A percentile compares a stretch with the other conserved stretches of the same genome.
Evolutionary conservation across 2,329 filamentous ascomycete genomes (phyloP).

Genomic region (Diaporthe australafricana): DNA sequence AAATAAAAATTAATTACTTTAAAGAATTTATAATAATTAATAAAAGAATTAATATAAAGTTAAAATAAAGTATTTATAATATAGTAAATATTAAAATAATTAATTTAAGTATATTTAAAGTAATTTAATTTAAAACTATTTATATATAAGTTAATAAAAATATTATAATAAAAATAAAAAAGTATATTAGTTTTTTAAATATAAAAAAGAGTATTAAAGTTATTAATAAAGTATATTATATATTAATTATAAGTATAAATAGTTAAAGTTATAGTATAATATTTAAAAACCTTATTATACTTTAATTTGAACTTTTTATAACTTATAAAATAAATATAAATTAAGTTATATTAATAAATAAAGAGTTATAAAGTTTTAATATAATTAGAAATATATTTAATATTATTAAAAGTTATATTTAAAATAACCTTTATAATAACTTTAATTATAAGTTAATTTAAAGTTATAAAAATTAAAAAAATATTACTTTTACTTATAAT

Average conservation of each 20-base stretch:
- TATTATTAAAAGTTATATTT: background rate
- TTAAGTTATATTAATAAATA: background rate
- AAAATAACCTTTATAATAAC: too few relatives aligned
- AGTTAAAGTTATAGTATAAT: background rate
- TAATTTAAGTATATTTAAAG: too few relatives aligned
- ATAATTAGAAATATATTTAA: background rate
- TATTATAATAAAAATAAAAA: background rate
- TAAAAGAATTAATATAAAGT: too few relatives aligned
- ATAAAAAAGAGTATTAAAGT: too few relatives aligned
- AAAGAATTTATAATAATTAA: too few relatives aligned
- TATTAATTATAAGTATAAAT: background rate
- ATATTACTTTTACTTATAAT: background rate
- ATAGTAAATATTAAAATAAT: too few relatives aligned
- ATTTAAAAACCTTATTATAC: background rate
- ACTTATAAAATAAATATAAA: background rate
- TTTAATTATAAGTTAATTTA: too few relatives aligned
- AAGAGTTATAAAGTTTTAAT: background rate
- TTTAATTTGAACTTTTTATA: background rate
- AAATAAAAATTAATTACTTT: too few relatives aligned
- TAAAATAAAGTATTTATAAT: too few relatives aligned
- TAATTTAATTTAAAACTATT: too few relatives aligned
- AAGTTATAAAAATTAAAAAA: too few relatives aligned
- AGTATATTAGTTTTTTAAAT: background rate
- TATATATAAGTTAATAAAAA: background rate
- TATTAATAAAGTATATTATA: background rate